A percentile compares a stretch with the other conserved stretches of the same genome.
These are phyloP conservation scores for Paracorniculantispora psalliotae DNA, from an alignment of 2,329 filamentous ascomycete genomes.

Conservation along the genomic window DNA sequence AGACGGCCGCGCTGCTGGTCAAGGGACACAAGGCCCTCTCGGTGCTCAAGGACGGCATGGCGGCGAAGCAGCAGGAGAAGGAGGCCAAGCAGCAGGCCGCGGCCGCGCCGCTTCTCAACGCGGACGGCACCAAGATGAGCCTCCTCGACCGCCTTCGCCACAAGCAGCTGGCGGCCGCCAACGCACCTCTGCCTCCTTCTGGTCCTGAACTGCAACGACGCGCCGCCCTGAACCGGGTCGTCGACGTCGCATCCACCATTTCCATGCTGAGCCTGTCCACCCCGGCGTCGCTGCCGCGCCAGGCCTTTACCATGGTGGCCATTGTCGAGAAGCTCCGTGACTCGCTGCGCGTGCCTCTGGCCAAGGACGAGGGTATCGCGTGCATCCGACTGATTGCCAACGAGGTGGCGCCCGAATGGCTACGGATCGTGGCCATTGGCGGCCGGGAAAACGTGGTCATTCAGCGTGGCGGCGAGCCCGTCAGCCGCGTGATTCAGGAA, in stretches of 20 bases:
- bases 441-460: constrained; percentile 54
- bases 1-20: constrained; percentile 52
- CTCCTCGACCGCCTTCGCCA: constrained; percentile 71
- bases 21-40: constrained; percentile 67
- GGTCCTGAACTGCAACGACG: constrained; percentile 54
- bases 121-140: constrained; percentile 52
- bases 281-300: constrained; percentile 43
- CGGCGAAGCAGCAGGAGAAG: constrained; percentile 44
- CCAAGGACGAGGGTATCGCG: constrained; percentile 45
- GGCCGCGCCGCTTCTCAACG: constrained; percentile 31
- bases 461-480: constrained; percentile 39
- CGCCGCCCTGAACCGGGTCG: constrained; percentile 60
- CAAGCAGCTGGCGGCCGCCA: constrained; percentile 58
- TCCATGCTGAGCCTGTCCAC: constrained; percentile 59
- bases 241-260: constrained; percentile 64
- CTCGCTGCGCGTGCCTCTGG: constrained; percentile 55
- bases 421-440: constrained; percentile 46
- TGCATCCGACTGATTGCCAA: constrained; percentile 48
- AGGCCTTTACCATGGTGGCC: constrained; percentile 61
- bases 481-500: constrained; percentile 32
- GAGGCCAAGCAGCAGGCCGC: constrained; percentile 31
- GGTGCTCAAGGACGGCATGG: constrained; percentile 61
- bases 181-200: constrained; percentile 54
- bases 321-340: constrained; percentile 63
- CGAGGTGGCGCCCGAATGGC: constrained; percentile 54